These are phyloP conservation scores for Halteria grandinella DNA, from an alignment of 73 alveolate species.

Conservation along the genomic window DNA sequence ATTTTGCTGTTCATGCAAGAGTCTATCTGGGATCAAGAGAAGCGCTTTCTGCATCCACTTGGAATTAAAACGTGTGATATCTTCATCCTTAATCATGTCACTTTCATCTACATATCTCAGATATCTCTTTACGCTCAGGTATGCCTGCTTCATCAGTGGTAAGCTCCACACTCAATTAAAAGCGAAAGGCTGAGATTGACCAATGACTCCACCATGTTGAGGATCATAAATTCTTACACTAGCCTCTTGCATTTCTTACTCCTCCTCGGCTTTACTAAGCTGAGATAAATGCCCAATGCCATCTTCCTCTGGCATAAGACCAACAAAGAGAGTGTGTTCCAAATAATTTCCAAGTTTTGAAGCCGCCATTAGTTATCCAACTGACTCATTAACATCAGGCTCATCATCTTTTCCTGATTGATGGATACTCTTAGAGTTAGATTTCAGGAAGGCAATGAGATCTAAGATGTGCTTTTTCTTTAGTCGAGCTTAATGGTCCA, in stretches of 20 bases:
- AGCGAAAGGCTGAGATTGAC: constrained; percentile 68
- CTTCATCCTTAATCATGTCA: constrained; percentile 85
- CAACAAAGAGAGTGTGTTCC: constrained; percentile 80
- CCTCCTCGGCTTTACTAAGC: not conserved
- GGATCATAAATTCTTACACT: constrained; percentile 83
- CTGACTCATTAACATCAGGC: constrained; percentile 61
- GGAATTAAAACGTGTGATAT: constrained; percentile 84
- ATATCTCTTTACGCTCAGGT: constrained; percentile 84
- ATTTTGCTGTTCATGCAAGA: constrained; percentile 59
- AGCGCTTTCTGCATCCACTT: constrained; percentile 88
- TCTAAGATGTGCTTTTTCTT: constrained; percentile 89
- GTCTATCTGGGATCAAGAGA: constrained; percentile 74
- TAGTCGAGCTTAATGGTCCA: constrained; percentile 89
- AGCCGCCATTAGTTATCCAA: constrained; percentile 48
- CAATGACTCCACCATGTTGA: constrained; percentile 70
- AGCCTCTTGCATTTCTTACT: constrained; percentile 2
- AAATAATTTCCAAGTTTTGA: constrained; percentile 23
- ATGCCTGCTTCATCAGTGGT: constrained; percentile 76
- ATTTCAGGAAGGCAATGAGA: constrained; percentile 83
- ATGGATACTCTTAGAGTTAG: no score
- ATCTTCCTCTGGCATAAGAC: constrained; percentile 85
- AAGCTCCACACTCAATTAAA: constrained; percentile 81
- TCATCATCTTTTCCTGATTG: constrained; percentile 62
- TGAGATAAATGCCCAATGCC: constrained; percentile 65
- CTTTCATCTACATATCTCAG: constrained; percentile 80